Evolutionary conservation across 352 stramenopile genomes (phyloP).

Genomic region (Pythium coloratum): DNA sequence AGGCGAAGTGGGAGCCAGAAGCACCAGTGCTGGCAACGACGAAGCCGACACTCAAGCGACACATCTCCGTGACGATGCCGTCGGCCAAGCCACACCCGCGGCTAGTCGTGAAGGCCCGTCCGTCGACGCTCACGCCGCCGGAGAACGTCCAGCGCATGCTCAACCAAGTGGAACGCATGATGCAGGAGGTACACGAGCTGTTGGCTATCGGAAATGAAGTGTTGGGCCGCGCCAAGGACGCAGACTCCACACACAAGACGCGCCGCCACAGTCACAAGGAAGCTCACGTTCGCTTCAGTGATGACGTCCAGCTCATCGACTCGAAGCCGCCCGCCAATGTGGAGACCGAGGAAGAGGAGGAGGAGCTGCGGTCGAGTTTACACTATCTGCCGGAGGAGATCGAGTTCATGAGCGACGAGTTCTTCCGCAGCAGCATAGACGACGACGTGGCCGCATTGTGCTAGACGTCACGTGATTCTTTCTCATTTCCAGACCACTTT

Average conservation of each 20-base stretch:
- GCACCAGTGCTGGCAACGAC: neutral
- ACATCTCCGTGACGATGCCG: slow-evolving; percentile 12
- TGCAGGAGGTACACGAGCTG: slow-evolving; percentile 29
- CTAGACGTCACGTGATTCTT: neutral
- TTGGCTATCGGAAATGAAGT: slow-evolving; percentile 24
- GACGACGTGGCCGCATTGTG: neutral
- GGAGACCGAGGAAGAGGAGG: slow-evolving; percentile 12
- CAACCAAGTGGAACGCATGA: slow-evolving; percentile 34
- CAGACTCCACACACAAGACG: neutral
- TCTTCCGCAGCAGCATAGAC: slow-evolving; percentile 13
- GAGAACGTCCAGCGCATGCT: slow-evolving; percentile 32
- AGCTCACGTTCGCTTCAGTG: slow-evolving; percentile 18
- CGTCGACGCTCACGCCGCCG: slow-evolving; percentile 19
- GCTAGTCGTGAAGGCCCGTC: slow-evolving; percentile 23
- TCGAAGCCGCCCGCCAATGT: neutral
- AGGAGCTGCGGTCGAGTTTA: slow-evolving; percentile 12
- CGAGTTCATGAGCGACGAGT: slow-evolving; percentile 26
- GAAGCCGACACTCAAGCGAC: slow-evolving; percentile 12
- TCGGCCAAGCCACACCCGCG: slow-evolving; percentile 18
- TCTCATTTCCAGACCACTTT: slow-evolving; percentile 10
- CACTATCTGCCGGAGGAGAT: slow-evolving; percentile 21
- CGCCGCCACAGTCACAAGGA: slow-evolving; percentile 9
- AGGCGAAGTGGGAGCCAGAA: slow-evolving; percentile 7
- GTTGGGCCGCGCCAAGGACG: slow-evolving; percentile 1
- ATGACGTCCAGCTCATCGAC: slow-evolving; percentile 16